These are phyloP conservation scores for Ramicandelaber brevisporus DNA, from an alignment of 192 early-diverging fungal species.

Conservation along the genomic window DNA sequence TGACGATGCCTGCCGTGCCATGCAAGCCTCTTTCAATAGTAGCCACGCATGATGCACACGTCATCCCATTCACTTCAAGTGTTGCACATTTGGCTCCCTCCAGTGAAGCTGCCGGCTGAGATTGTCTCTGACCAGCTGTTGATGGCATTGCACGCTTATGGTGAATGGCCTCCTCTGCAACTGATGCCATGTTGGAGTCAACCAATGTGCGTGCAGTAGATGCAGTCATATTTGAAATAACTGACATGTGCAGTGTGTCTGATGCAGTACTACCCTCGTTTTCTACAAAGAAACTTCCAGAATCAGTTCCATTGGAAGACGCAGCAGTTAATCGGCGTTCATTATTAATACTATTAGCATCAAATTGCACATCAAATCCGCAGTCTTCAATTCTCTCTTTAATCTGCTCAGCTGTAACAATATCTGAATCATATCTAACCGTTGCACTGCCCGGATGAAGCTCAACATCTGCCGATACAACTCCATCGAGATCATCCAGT, in stretches of 20 bases:
- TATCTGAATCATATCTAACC: slow-evolving; percentile 22
- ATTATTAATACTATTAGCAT: neutral
- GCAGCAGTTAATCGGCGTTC: neutral
- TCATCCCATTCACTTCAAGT: slow-evolving; percentile 77
- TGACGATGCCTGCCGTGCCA: slow-evolving; percentile 27
- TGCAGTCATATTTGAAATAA: neutral
- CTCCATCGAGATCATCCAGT: slow-evolving; percentile 19
- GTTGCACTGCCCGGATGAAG: slow-evolving; percentile 21
- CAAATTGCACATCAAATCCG: slow-evolving; percentile 25
- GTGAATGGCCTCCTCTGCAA: slow-evolving; percentile 2
- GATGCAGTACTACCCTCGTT: neutral
- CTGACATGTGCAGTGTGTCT: slow-evolving; percentile 1
- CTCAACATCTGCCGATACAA: slow-evolving; percentile 23
- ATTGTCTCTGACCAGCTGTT: slow-evolving; percentile 9
- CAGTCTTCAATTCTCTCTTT: slow-evolving; percentile 28
- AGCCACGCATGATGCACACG: slow-evolving; percentile 80
- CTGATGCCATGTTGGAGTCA: neutral
- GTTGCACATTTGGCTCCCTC: slow-evolving; percentile 8
- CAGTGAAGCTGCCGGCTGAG: slow-evolving; percentile 1
- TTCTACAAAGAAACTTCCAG: slow-evolving; percentile 1
- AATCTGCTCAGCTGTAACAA: slow-evolving; percentile 10
- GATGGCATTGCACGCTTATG: slow-evolving; percentile 11
- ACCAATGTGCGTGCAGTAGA: slow-evolving; percentile 1
- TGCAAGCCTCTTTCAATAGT: slow-evolving; percentile 49
- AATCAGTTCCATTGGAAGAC: neutral